A percentile compares a stretch with the other conserved stretches of the same genome.
Evolutionary conservation across 2,329 filamentous ascomycete species (phyloP).

Genomic region (Decorospora gaudefroyi): DNA sequence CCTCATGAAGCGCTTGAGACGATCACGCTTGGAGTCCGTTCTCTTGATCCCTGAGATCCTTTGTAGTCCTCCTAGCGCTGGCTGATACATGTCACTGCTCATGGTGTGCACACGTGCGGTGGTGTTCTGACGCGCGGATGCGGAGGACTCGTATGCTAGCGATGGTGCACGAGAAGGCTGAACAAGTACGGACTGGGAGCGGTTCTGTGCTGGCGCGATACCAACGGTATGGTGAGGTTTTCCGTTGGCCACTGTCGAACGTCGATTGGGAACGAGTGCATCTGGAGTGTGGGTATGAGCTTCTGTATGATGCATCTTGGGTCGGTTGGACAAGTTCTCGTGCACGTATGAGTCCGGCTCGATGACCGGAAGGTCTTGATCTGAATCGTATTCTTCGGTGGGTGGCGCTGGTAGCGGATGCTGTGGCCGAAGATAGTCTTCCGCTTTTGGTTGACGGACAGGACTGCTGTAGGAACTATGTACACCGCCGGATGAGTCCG

Average conservation of each 20-base stretch:
- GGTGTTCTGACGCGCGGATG: background rate
- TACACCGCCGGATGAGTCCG: background rate
- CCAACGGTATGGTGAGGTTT: background rate
- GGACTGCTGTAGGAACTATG: background rate
- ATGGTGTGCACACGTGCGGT: constrained; percentile 4
- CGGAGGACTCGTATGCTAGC: background rate
- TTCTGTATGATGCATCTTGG: background rate
- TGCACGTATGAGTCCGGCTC: constrained; percentile 6
- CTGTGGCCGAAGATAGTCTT: constrained; percentile 5
- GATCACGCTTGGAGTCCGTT: constrained; percentile 4
- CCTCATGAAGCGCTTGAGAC: constrained; percentile 7
- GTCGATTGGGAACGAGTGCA: background rate
- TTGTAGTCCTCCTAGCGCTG: constrained; percentile 13
- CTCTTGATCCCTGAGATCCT: background rate
- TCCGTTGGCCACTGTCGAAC: background rate
- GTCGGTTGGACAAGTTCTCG: background rate
- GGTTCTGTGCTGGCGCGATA: background rate
- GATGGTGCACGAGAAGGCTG: background rate
- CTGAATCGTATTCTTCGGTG: constrained; percentile 1
- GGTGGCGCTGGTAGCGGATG: constrained; percentile 3
- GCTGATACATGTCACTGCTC: constrained; percentile 11
- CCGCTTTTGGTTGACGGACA: constrained; percentile 7
- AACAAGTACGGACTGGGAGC: background rate
- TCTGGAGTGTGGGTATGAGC: background rate
- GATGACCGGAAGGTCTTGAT: constrained; percentile 11